These are phyloP conservation scores for Phyllosticta citriasiana DNA, from an alignment of 2,329 filamentous ascomycete species.

Conservation along the genomic window DNA sequence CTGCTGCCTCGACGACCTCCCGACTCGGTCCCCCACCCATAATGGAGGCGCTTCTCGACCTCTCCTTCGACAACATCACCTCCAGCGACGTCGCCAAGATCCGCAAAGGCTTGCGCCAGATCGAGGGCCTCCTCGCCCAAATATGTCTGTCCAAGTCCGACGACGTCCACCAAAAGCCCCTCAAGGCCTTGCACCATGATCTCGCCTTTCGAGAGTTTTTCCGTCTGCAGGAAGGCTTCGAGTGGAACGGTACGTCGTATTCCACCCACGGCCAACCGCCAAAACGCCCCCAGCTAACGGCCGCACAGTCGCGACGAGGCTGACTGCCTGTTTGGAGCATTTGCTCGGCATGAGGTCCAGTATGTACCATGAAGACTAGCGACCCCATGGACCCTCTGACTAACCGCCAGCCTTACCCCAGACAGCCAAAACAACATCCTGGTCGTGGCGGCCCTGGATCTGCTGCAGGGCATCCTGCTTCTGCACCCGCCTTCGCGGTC, in stretches of 20 bases:
- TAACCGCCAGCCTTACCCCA: conserved; percentile 13
- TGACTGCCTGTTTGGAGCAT: conserved; percentile 77
- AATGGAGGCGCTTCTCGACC: conserved; percentile 87
- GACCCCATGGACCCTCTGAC: conserved; percentile 11
- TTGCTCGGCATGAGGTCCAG: conserved; percentile 67
- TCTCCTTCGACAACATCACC: conserved; percentile 93
- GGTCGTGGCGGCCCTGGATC: conserved; percentile 76
- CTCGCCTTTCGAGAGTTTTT: conserved; percentile 93
- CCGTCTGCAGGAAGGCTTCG: conserved; percentile 90
- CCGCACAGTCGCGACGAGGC: conserved; percentile 60
- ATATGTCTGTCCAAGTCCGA: conserved; percentile 63
- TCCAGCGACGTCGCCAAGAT: conserved; percentile 85
- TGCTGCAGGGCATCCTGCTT: conserved; percentile 79
- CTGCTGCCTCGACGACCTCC: background rate
- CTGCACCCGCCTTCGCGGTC: conserved; percentile 83
- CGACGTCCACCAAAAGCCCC: conserved; percentile 30
- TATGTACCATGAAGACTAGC: conserved; percentile 17
- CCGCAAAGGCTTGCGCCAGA: conserved; percentile 84
- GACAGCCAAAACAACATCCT: conserved; percentile 79
- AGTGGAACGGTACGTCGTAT: conserved; percentile 66
- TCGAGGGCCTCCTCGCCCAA: conserved; percentile 86
- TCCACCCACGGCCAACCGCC: background rate
- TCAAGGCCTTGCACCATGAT: conserved; percentile 65
- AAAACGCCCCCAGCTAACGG: background rate
- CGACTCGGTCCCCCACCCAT: conserved; percentile 9